Conservation (phyloP, 106 monocot genomes). For the Dioscorea dumetorum region DNA sequence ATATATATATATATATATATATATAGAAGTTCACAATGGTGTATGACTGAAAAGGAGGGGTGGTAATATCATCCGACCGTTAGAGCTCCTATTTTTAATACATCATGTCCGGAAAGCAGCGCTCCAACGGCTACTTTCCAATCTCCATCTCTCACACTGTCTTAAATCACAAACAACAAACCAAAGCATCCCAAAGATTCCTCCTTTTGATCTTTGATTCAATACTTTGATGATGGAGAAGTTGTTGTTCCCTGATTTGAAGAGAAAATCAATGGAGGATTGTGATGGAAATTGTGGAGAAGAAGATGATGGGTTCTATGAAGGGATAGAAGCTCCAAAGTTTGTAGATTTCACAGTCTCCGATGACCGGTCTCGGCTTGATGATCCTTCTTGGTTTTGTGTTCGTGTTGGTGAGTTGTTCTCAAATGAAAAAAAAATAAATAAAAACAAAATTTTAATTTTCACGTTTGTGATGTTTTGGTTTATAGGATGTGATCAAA, state of each 20-base stretch:
- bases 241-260: neutral
- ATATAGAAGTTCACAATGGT: too few relatives aligned
- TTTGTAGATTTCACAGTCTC: constrained; percentile 2
- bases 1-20: too few relatives aligned
- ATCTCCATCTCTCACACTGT: neutral
- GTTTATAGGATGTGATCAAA: constrained; percentile 7
- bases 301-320: neutral
- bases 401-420: constrained; percentile 1
- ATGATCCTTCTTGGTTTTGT: constrained; percentile 5
- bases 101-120: neutral
- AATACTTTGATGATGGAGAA: neutral
- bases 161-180: neutral
- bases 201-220: neutral
- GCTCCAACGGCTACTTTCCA: constrained; percentile 1
- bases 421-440: neutral
- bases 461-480: neutral
- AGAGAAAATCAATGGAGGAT: neutral
- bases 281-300: neutral
- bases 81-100: too few relatives aligned
- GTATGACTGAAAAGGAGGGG: too few relatives aligned
- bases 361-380: neutral
- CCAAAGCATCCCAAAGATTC: neutral
- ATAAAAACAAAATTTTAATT: neutral
- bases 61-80: too few relatives aligned
- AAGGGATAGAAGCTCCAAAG: constrained; percentile 8